These are phyloP conservation scores for Lenwebbia sp. DNA, from an alignment of 345 rosid genomes.

Conservation along the genomic window DNA sequence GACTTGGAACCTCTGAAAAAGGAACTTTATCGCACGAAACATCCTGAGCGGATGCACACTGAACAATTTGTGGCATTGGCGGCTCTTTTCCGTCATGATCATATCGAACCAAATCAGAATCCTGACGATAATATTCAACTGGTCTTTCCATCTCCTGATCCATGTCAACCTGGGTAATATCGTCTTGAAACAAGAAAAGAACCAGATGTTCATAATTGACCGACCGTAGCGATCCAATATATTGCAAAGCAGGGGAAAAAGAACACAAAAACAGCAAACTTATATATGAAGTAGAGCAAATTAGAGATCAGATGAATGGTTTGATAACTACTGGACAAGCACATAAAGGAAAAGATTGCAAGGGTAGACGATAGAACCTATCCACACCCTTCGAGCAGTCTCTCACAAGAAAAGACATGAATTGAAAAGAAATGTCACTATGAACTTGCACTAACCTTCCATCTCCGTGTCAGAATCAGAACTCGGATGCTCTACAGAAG, in stretches of 20 bases:
- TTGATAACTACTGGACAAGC: not conserved
- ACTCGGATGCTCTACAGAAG: conserved; percentile 13
- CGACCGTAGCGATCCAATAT: not conserved
- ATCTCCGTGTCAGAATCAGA: conserved; percentile 76
- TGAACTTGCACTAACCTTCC: conserved; percentile 51
- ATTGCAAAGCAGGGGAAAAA: not conserved
- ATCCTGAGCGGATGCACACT: not conserved
- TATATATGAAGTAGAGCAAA: not conserved
- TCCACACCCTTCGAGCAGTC: not conserved
- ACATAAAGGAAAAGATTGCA: not conserved
- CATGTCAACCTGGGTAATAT: conserved; percentile 41
- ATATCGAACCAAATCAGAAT: conserved; percentile 3
- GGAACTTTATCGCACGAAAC: conserved; percentile 3
- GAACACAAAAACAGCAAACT: not conserved
- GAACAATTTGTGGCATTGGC: conserved; percentile 2
- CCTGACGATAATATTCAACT: conserved; percentile 8
- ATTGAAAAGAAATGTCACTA: not conserved
- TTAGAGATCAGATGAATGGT: not conserved
- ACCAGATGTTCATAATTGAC: not conserved
- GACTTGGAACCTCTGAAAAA: not conserved
- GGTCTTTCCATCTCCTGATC: conserved; percentile 18
- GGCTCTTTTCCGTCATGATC: conserved; percentile 9
- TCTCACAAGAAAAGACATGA: not conserved
- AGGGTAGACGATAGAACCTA: not conserved
- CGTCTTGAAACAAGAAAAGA: conserved; percentile 31